Evolutionary conservation across 2,329 filamentous ascomycete genomes (phyloP), one percentile per base, ranked within the genome.

Genomic region (Pseudocercospora fuligena): DNA sequence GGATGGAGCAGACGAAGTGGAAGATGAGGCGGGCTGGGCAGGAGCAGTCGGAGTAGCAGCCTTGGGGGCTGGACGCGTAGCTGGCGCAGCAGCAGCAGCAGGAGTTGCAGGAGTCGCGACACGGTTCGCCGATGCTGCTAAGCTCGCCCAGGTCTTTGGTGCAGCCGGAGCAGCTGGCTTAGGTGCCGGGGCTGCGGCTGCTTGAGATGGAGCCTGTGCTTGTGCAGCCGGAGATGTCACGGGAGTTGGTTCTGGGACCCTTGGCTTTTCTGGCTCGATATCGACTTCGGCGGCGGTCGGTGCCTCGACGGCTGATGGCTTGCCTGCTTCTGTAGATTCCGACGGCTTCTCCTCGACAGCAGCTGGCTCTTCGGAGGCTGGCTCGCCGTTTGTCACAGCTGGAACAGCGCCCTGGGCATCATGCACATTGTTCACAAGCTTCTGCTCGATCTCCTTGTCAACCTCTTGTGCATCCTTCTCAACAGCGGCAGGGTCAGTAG

Each of bases 381-480:
- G 47, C 12, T 57, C 46, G 14, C 56, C 56, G n/a, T 62, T 53
- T 27, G 40, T 63, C 21, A 31, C 60, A 58, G 56, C 16, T n/a
- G 56, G 56, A 29, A 31, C 29, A 7, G 47, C 40, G 16, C 29
- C 19, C 31, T 58, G 19, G 5, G n/a, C 56, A 40, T 58, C 16
- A 31, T 58, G 56, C 23, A 58, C n/a, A 40, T 58, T 58, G 60
- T 77, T 68, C 72, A 75, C 78, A 46, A 80, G 78, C 71, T 82
- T 84, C 76, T 93, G 87, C 81, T 94, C 90, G 23, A 93, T 85
- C 85, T 93, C 92, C 82, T 92, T 84, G 77, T 93, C 90, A 46
- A 94, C 86, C 73, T 80, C 76, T 66, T 75, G 73, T 61, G 82
- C 75, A 64, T 81, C 79, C 61, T 80, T 86, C 84, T 80, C 78